A percentile compares a stretch with the other conserved stretches of the same genome.
phyloP scores from a whole-genome alignment of 2,329 filamentous ascomycete genomes.

The Phyllachora maydis region DNA sequence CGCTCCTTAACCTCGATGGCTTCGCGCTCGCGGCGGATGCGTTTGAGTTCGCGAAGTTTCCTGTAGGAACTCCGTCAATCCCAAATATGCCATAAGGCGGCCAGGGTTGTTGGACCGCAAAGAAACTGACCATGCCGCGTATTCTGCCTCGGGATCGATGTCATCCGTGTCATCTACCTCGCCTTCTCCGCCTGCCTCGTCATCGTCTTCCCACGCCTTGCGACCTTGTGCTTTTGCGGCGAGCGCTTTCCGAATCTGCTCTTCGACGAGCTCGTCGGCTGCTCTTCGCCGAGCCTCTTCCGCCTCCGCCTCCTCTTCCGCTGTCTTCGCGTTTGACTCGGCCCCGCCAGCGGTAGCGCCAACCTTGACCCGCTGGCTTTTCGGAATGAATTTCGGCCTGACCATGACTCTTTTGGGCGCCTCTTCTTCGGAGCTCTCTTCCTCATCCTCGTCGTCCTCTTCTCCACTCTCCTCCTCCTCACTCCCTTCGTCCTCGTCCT shows the following conservation, averaged over 20 bases:
- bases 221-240: constrained; percentile 55
- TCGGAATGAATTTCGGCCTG: constrained; percentile 42
- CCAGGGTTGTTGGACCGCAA: no score
- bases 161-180: constrained; percentile 82
- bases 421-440: constrained; percentile 30
- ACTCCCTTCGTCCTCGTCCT: no score
- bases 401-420: constrained; percentile 35
- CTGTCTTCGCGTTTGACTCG: no score
- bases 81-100: no score
- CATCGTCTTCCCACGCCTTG: constrained; percentile 71
- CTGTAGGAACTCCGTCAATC: no score
- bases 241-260: constrained; percentile 67
- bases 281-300: constrained; percentile 43
- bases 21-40: constrained; percentile 71
- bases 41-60: constrained; percentile 77
- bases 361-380: constrained; percentile 23
- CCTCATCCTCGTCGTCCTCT: constrained; percentile 14
- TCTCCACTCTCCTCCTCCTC: constrained; percentile 14
- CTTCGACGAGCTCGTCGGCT: constrained; percentile 64
- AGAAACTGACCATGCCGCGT: constrained; percentile 87
- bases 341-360: constrained; percentile 7
- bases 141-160: constrained; percentile 69
- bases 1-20: constrained; percentile 67
- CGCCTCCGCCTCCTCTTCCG: constrained; percentile 15
- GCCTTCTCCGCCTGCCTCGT: constrained; percentile 42